Base-by-base conservation (phyloP, 345 rosid species). In the Eucalyptus melliodora region DNA sequence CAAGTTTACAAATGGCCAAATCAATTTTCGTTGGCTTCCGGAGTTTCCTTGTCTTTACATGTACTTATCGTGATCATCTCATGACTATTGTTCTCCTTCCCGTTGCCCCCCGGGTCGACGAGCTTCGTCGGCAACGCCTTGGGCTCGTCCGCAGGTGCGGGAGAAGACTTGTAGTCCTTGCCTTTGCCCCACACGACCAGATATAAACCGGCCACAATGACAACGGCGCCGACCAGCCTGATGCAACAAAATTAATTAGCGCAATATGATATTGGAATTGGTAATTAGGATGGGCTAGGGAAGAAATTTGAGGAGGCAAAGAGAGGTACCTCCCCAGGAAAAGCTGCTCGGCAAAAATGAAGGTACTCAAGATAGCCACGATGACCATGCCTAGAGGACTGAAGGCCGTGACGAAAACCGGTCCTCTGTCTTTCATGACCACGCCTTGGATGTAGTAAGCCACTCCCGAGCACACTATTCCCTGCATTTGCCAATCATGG, bases 401-500 rank as follows among this genome's bases (percentile, higher is more conserved):
- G 23, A 97, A 97, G 72, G 99, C 99, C 34, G 97, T 93, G 19
- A 98, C 97, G 87, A 97, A 98, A 53, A 98, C 99, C 2, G 99
- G 99, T 23, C 99, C 99, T 91, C 96, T 94, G 13, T 95, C 95
- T 88, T 94, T 94, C 98, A 96, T 97, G 82, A 96, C 92, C 56
- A 95, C 56, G 53, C 98, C 99, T 92, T 95, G 96, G 42, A 96
- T 88, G 93, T 96, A 97, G 88, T 96, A 97, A 88, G 97, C 93
- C 42, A 97, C 87, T 85, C 98, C 98, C 2, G 99, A 95, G 86
- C 99, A 95, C 51, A 97, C 87, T 72, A 97, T 88, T 9, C 99
- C 99, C 99, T 97, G 95, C 92, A 93, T 67, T 67, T 37, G 6
- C 82, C 82, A 19, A 34, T 67, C 6, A 67, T 31, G 6, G 2